Base-by-base conservation (phyloP, 257 asterid genomes). In the Euphrasia confusa region DNA sequence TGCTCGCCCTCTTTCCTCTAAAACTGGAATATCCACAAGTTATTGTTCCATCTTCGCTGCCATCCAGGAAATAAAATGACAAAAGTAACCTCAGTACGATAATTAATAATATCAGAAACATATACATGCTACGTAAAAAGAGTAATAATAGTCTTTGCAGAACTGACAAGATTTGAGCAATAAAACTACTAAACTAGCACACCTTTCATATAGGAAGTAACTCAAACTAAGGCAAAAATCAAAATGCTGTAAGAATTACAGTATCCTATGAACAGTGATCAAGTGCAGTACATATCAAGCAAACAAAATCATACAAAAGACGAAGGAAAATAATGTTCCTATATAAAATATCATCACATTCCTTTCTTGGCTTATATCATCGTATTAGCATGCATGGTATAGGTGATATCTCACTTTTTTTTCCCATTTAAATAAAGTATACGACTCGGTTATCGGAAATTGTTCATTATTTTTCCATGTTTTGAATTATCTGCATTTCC, bases 11-110 rank as follows among this genome's bases (percentile, higher is more conserved):
- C 79, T 87, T 93, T 61, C 99, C 99, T 78, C 96, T 84, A 71
- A 85, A 93, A 72, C 97, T 93, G 66, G 99, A 81, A 81, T 87
- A 89, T 35, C 99, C 99, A 61, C 95, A 89, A 64, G 91, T 82
- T 75, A 89, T 72, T 52, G 70, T 76, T 68, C 94, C 96, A 74
- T 89, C 96, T 66, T 89, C 94, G 54, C 97, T 93, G 97, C 73
- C 82, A 75, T 70, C 61, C 63, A 71, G 71, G 64, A 71, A 74
- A 73, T 56, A 61, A 61, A 50, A 54, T 39, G 73, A 44, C 24
- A 63, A 75, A 55, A 65, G 55, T 14, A 32, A 39, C 39, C 47
- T 56, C 28, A 53, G 57, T 15, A 42, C 24, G 28, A 27, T 64
- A 55, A 10, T 18, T 54, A 21, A 21, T 21, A 21, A 52, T 33